phyloP scores from a whole-genome alignment of 2,329 filamentous ascomycete species.

The Fusarium pseudocircinatum region DNA sequence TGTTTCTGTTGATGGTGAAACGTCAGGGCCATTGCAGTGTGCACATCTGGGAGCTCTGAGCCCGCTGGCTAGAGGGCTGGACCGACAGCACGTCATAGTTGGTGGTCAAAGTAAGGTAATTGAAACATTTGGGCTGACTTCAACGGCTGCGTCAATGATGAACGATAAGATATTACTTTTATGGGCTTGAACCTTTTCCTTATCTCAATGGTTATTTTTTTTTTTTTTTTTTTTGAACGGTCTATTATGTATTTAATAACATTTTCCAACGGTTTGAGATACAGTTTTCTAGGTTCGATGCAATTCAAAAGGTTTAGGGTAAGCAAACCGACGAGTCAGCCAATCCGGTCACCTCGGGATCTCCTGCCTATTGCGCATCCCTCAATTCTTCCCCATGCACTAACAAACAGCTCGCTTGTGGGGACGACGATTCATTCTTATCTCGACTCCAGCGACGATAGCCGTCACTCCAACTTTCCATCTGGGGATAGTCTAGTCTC shows the following conservation, averaged over 20 bases:
- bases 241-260: too few relatives aligned
- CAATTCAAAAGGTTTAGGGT: neutral
- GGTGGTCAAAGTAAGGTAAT: neutral
- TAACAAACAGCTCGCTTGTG: neutral
- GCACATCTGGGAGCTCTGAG: neutral
- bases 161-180: too few relatives aligned
- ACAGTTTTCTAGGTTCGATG: too few relatives aligned
- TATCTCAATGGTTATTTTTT: rapidly evolving
- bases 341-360: conserved; percentile 11
- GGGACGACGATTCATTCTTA: neutral
- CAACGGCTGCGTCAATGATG: neutral
- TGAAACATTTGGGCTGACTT: neutral
- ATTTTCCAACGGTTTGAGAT: neutral
- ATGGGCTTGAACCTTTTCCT: neutral
- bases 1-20: neutral
- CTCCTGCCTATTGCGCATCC: conserved; percentile 7
- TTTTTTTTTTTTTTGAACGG: too few relatives aligned
- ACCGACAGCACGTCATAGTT: rapidly evolving
- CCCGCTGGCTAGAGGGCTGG: neutral
- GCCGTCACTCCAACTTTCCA: neutral
- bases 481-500: neutral
- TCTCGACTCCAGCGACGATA: conserved; percentile 28
- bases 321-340: neutral
- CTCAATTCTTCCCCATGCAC: neutral
- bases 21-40: neutral